Evolutionary conservation across 2,329 filamentous ascomycete genomes (phyloP).

Genomic region (Colletotrichum sp.): DNA sequence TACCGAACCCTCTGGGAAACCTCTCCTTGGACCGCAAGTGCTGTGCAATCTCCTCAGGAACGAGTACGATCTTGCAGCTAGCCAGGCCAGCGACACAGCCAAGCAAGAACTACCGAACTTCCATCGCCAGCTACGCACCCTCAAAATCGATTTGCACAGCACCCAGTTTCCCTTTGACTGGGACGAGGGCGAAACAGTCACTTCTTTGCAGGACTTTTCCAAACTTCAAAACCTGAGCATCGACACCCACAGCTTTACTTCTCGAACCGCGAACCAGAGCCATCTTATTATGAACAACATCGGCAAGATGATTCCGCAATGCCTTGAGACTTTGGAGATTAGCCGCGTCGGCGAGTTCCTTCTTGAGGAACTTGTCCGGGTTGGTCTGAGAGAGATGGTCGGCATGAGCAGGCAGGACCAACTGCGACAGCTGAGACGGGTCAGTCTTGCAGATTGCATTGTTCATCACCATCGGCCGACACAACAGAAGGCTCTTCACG

Average conservation of each 20-base stretch:
- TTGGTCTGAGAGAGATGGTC: not conserved
- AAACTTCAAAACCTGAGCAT: not conserved
- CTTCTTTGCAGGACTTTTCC: fast-evolving
- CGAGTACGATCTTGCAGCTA: not conserved
- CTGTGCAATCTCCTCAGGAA: not conserved
- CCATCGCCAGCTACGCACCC: not conserved
- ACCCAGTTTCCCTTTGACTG: not conserved
- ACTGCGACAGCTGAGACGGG: not conserved
- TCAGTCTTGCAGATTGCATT: not conserved
- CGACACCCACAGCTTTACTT: not conserved
- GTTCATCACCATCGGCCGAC: not conserved
- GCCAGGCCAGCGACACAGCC: fast-evolving
- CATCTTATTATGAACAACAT: not conserved
- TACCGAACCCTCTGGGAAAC: not conserved
- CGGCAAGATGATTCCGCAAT: not conserved
- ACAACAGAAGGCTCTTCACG: not conserved
- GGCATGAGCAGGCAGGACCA: not conserved
- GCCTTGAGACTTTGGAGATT: not conserved
- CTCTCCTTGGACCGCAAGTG: fast-evolving
- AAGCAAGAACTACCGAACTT: not conserved
- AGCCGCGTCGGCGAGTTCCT: not conserved
- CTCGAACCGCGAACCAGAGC: not conserved
- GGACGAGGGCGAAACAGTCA: not conserved
- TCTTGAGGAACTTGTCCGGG: not conserved
- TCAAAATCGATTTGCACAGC: fast-evolving